These are phyloP conservation scores for Salinomyces thailandicus DNA, from an alignment of 2,329 filamentous ascomycete species.

Conservation along the genomic window DNA sequence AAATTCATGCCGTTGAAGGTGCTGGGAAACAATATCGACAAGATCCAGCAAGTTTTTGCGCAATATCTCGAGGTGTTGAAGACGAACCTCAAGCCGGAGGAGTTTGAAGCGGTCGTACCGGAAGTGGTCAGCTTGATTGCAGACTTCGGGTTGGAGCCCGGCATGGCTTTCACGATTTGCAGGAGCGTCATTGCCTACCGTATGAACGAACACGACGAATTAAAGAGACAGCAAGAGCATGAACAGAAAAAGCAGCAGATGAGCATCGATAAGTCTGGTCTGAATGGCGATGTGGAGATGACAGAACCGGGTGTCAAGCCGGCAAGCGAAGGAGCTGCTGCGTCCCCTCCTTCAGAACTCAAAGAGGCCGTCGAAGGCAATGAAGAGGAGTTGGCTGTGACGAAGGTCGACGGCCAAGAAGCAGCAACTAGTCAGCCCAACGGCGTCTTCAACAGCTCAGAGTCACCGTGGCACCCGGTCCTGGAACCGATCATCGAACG, in stretches of 20 bases:
- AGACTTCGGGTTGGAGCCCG: slow-evolving; percentile 68
- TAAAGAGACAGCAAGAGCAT: slow-evolving; percentile 24
- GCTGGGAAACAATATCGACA: slow-evolving; percentile 77
- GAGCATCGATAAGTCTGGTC: slow-evolving; percentile 10
- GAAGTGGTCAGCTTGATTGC: slow-evolving; percentile 61
- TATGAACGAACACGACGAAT: slow-evolving; percentile 38
- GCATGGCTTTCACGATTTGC: slow-evolving; percentile 75
- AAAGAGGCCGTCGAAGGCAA: slow-evolving; percentile 4
- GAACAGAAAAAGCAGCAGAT: slow-evolving; percentile 19
- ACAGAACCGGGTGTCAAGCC: slow-evolving; percentile 22
- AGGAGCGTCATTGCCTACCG: slow-evolving; percentile 62
- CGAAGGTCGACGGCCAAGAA: slow-evolving; percentile 4
- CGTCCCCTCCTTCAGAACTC: slow-evolving; percentile 2
- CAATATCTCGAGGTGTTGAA: slow-evolving; percentile 86
- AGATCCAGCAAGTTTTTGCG: slow-evolving; percentile 71
- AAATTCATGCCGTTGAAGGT: slow-evolving; percentile 76
- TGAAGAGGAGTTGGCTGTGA: slow-evolving; percentile 11
- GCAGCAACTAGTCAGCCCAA: slow-evolving; percentile 6
- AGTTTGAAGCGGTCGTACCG: slow-evolving; percentile 72
- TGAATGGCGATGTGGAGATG: slow-evolving; percentile 49
- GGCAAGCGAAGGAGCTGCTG: not conserved
- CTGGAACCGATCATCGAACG: slow-evolving; percentile 64
- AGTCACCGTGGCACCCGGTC: slow-evolving; percentile 52
- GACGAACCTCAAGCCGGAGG: slow-evolving; percentile 61
- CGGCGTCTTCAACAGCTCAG: not conserved